phyloP scores from a whole-genome alignment of 441 rosid species.

The Pelargonium myrrhifolium region DNA sequence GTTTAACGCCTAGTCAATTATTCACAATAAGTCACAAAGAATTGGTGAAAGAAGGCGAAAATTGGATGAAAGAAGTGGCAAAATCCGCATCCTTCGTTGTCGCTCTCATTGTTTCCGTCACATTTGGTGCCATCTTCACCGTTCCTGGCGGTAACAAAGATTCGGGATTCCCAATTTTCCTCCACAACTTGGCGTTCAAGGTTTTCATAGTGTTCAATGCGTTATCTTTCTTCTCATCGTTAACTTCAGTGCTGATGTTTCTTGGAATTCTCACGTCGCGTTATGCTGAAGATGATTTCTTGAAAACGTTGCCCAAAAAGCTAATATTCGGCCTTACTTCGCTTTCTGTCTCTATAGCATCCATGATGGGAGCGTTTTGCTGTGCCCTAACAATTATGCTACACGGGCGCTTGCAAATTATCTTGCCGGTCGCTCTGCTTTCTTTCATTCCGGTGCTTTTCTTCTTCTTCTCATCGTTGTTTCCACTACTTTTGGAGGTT shows the following conservation, averaged over 20 bases:
- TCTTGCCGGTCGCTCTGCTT: background rate
- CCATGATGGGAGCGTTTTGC: background rate
- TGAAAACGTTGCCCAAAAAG: background rate
- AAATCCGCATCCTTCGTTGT: background rate
- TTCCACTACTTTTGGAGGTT: background rate
- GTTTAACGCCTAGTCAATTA: too few relatives aligned
- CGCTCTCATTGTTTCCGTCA: background rate
- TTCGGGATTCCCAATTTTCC: background rate
- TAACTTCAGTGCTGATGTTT: background rate
- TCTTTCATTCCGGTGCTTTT: background rate
- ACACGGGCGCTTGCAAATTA: background rate
- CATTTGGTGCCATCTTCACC: background rate
- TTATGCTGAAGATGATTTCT: background rate
- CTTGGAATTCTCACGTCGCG: slow-evolving; percentile 1
- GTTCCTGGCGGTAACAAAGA: background rate
- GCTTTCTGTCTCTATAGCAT: background rate
- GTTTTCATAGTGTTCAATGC: background rate
- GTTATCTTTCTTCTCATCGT: background rate
- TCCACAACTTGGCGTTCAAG: background rate
- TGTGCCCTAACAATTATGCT: background rate
- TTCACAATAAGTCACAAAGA: background rate
- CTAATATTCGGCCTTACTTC: background rate
- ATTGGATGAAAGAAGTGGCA: background rate
- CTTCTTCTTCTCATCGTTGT: background rate
- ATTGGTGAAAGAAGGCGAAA: background rate